Conservation (phyloP, 2,329 filamentous ascomycete species). For the Beauveria sp. region DNA sequence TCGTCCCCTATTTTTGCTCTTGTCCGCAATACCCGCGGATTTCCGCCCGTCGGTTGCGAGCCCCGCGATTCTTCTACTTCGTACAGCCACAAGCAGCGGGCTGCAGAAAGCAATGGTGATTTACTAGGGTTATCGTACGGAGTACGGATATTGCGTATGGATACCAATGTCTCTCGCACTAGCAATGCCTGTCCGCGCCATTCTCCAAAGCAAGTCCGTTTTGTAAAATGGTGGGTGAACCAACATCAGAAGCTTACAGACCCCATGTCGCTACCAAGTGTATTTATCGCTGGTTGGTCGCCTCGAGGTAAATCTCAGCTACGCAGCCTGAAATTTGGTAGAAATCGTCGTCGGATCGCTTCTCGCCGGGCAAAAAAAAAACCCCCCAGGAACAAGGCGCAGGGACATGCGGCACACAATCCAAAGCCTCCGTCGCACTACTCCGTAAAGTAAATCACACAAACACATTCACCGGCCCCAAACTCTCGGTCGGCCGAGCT, state of each 20-base stretch:
- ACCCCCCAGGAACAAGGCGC: not conserved
- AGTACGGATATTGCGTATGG: too few relatives aligned
- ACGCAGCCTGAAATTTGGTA: not conserved
- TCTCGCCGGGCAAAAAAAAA: not conserved
- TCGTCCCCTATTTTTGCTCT: not conserved
- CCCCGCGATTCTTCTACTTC: not conserved
- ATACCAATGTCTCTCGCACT: too few relatives aligned
- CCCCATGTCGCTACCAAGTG: not conserved
- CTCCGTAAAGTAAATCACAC: too few relatives aligned
- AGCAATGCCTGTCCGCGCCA: too few relatives aligned
- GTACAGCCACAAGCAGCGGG: not conserved
- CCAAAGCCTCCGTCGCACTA: too few relatives aligned
- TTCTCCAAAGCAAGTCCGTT: not conserved
- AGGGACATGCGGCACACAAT: not conserved
- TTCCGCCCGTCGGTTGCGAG: not conserved
- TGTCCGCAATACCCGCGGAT: not conserved
- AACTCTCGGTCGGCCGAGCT: not conserved
- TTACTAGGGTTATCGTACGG: too few relatives aligned
- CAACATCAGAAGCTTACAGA: not conserved
- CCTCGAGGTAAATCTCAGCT: slow-evolving; percentile 3
- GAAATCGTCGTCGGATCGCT: not conserved
- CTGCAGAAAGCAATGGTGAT: not conserved
- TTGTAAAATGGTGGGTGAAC: not conserved
- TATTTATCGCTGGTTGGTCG: not conserved
- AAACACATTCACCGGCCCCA: too few relatives aligned